Evolutionary conservation across 352 stramenopile species (phyloP).

Genomic region (Phytophthora colocasiae): DNA sequence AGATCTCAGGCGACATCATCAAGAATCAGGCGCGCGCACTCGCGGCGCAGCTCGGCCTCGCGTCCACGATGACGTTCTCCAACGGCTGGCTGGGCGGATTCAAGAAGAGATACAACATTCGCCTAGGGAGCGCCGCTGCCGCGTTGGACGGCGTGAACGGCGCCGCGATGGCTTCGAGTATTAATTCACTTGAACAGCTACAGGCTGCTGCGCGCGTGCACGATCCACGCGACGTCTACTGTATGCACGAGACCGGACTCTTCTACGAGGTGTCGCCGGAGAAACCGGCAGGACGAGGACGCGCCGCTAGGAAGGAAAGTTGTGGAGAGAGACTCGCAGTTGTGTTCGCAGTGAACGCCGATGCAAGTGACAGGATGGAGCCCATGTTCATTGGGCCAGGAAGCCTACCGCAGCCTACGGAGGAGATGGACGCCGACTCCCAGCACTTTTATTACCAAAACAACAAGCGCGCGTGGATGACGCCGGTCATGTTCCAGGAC

Average conservation of each 20-base stretch:
- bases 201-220: slow-evolving; percentile 49
- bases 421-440: slow-evolving; percentile 32
- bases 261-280: slow-evolving; percentile 62
- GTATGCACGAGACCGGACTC: slow-evolving; percentile 62
- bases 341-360: slow-evolving; percentile 53
- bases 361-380: slow-evolving; percentile 61
- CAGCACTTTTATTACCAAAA: slow-evolving; percentile 58
- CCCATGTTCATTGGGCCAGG: slow-evolving; percentile 56
- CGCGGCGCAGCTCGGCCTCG: slow-evolving; percentile 47
- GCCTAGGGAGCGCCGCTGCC: slow-evolving; percentile 39
- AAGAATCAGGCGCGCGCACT: slow-evolving; percentile 60
- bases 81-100: slow-evolving; percentile 74
- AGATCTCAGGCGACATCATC: slow-evolving; percentile 70
- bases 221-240: slow-evolving; percentile 59
- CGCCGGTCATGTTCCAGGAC: slow-evolving; percentile 66
- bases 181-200: slow-evolving; percentile 40
- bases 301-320: slow-evolving; percentile 29
- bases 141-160: slow-evolving; percentile 31
- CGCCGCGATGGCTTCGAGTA: slow-evolving; percentile 12
- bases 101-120: slow-evolving; percentile 72
- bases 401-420: slow-evolving; percentile 28
- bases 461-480: slow-evolving; percentile 65
- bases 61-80: slow-evolving; percentile 61
- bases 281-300: slow-evolving; percentile 43
- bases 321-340: slow-evolving; percentile 43